Evolutionary conservation across 768 basidiomycete genomes (phyloP), one percentile per base, ranked within the genome.

Genomic region (Psilocybe subaeruginosa): DNA sequence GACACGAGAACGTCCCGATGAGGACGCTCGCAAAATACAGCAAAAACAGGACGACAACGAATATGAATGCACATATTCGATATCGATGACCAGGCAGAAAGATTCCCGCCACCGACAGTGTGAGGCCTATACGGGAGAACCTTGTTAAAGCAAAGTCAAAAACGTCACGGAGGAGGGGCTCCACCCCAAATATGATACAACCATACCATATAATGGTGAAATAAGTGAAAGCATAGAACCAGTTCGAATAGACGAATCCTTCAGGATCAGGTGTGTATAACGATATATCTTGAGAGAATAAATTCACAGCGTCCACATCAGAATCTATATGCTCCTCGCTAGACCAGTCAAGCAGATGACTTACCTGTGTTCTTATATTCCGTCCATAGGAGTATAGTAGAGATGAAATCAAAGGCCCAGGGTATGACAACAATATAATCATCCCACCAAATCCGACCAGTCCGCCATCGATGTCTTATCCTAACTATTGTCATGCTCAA

Each of bases 371-470:
- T 37, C 19, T 49, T 47, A 45, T 57, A 54, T 47, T 64, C 23
- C 11, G 68, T 14, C 64, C 67, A 73, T 14, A 67, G 54, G 11
- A 61, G 45, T 4, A 63, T 27, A 16, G 64, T 49, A 54, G 64
- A 66, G 14, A 54, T 33, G 11, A 65, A 23, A 31, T 68, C 69
- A 17, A 66, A 30, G 14, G 56, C 9, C 35, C 69, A 47, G 4
- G 69, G 51, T 11, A 67, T 29, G n/a, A 58, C 46, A 2, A 65
- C 69, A 23, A 67, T 56, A 6, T 65, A 62, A 45, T 73, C 72
- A 23, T 73, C 72, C 69, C 69, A 72, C 65, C 70, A 70, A n/a
- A 67, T 59, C 19, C 59, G 58, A 8, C 61, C 60, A 12, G 45
- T 60, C 12, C 66, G 54, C 56, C 51, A 68, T 6, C 72, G 66